Evolutionary conservation across 2,329 filamentous ascomycete genomes (phyloP).

Genomic region (Stachybotrys chlorohalonatus): DNA sequence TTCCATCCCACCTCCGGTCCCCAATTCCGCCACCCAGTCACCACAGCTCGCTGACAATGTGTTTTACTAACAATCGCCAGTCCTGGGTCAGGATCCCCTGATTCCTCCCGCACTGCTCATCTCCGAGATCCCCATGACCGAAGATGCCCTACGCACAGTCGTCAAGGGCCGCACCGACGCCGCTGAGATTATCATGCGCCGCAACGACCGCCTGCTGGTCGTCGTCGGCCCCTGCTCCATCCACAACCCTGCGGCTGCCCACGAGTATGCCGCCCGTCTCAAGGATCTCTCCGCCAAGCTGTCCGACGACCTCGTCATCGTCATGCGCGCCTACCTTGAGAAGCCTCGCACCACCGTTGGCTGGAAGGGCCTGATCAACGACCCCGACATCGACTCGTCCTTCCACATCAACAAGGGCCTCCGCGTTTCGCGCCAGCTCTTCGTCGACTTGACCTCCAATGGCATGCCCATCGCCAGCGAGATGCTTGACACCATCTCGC

Average conservation of each 20-base stretch:
- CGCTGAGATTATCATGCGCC: conserved; percentile 67
- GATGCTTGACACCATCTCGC: conserved; percentile 98
- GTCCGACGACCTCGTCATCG: conserved; percentile 73
- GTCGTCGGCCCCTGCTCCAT: conserved; percentile 95
- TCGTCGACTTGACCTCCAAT: conserved; percentile 74
- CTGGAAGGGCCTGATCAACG: conserved; percentile 99
- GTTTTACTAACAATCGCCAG: conserved; percentile 33
- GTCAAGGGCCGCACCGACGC: conserved; percentile 60
- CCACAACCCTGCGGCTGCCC: conserved; percentile 80
- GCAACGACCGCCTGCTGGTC: conserved; percentile 81
- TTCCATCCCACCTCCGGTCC: not conserved
- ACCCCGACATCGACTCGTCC: conserved; percentile 93
- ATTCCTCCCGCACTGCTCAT: conserved; percentile 83
- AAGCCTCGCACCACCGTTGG: conserved; percentile 97
- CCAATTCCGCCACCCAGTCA: not conserved
- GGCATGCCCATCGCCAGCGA: conserved; percentile 95
- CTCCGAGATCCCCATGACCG: conserved; percentile 69
- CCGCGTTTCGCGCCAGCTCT: conserved; percentile 83
- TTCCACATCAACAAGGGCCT: conserved; percentile 99
- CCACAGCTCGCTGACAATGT: conserved; percentile 8
- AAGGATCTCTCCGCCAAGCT: conserved; percentile 72
- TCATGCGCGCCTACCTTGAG: conserved; percentile 98
- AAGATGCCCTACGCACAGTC: conserved; percentile 56
- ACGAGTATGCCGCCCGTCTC: conserved; percentile 80
- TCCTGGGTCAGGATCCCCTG: conserved; percentile 87